Evolutionary conservation across 768 basidiomycete species (phyloP).

Genomic region (Lentinula lateritia): DNA sequence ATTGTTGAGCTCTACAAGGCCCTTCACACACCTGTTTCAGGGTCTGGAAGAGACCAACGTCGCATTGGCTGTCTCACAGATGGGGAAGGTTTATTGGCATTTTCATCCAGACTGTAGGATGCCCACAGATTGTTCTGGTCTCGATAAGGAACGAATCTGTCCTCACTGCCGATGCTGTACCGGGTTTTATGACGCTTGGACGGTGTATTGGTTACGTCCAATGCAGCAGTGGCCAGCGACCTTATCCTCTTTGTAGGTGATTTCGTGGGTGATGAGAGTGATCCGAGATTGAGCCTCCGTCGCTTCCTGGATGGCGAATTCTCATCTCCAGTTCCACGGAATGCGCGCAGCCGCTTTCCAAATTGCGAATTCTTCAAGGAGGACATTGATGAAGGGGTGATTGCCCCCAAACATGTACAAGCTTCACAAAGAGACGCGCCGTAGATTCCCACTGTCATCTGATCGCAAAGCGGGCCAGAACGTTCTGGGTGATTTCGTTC

Average conservation of each 20-base stretch:
- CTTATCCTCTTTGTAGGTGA: constrained; percentile 52
- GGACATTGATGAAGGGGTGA: constrained; percentile 41
- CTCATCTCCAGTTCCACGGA: constrained; percentile 57
- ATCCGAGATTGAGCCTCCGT: constrained; percentile 41
- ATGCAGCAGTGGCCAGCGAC: constrained; percentile 41
- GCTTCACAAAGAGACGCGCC: not conserved
- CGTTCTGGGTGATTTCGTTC: too few species aligned
- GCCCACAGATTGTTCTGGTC: constrained; percentile 58
- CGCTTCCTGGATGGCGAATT: constrained; percentile 44
- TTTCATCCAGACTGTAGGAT: constrained; percentile 55
- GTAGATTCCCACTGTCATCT: not conserved
- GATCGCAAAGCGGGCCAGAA: not conserved
- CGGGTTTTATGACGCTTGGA: constrained; percentile 11
- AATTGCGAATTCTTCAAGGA: constrained; percentile 81
- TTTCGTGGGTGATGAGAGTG: constrained; percentile 29
- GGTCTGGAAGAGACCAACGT: not conserved
- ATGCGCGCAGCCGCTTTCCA: constrained; percentile 72
- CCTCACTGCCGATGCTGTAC: constrained; percentile 41
- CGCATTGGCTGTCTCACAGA: constrained; percentile 24
- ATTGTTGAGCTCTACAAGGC: constrained; percentile 12
- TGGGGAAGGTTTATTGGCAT: constrained; percentile 46
- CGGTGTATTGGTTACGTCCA: constrained; percentile 24
- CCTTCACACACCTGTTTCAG: not conserved
- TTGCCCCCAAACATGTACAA: not conserved
- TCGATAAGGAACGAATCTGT: constrained; percentile 61